Conservation (phyloP, 148 eudicot species). For the Mesembryanthemum crystallinum region DNA sequence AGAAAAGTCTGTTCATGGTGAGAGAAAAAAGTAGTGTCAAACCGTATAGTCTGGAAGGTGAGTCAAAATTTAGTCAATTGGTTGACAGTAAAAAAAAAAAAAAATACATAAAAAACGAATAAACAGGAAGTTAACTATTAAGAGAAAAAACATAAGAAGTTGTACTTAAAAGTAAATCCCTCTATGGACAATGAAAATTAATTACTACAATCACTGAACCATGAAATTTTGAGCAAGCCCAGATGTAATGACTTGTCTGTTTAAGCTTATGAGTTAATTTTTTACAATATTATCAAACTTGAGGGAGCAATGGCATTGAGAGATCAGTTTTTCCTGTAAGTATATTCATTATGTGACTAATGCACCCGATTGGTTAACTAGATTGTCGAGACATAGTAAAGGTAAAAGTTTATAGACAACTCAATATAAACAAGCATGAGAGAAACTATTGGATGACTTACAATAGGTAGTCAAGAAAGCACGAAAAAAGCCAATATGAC, state of each 20-base stretch:
- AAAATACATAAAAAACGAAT: no score
- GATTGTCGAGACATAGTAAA: neutral
- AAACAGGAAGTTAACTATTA: no score
- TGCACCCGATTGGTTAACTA: neutral
- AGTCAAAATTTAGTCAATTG: no score
- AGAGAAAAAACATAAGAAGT: no score
- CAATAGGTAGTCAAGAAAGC: neutral
- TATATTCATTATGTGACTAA: neutral
- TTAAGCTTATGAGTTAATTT: no score
- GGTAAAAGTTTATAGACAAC: neutral
- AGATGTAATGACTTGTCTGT: no score
- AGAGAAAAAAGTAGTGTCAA: neutral
- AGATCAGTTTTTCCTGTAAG: neutral
- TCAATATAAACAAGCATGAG: neutral
- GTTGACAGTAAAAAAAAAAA: neutral
- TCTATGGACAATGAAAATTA: no score
- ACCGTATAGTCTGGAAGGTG: neutral
- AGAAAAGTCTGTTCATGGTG: slow-evolving; percentile 4
- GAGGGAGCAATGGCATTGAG: no score
- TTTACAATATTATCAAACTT: no score
- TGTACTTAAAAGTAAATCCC: no score
- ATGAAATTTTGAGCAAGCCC: no score
- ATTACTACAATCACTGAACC: no score
- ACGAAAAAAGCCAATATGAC: neutral
- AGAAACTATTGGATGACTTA: neutral